Evolutionary conservation across 108 stramenopile species (phyloP), one percentile per base, ranked within the genome.

Genomic region (Discostella stelligeroides): DNA sequence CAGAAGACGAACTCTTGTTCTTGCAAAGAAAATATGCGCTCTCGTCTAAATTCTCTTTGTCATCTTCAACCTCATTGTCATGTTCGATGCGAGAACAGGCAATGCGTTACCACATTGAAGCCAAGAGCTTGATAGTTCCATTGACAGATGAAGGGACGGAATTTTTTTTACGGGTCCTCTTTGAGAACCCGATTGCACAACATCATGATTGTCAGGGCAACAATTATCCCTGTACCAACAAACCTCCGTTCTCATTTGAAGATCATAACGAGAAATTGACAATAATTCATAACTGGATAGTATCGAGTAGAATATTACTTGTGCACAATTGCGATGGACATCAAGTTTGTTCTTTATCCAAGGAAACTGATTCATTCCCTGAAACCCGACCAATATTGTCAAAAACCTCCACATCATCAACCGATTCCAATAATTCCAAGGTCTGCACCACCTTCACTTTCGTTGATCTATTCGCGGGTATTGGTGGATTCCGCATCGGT

Each of bases 381-480:
- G 14, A 28, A 27, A 21, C 23, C 34, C 34, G 34, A n/a, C n/a
- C n/a, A n/a, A n/a, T n/a, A n/a, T n/a, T n/a, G 34, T 34, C 34
- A 34, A 34, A 34, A 34, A 34, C 34, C 3, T 34, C 34, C 34
- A 34, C 49, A 50, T 18, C 49, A 20, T 24, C 20, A 21, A 21
- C 49, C 20, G 24, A 21, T 18, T 1, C 9, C 21, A 18, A 18
- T 24, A 1, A 50, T 18, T 24, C 1, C 49, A 1, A 50, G 49
- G 49, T 18, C 20, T 2, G 24, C 25, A 51, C 12, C 20, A 51
- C 21, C 13, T 79, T 79, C 30, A 68, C 77, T 34, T 79, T 73
- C 48, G 66, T 48, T 15, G 77, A 79, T 28, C 56, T 79, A 4
- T 73, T 79, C 38, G 72, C 77, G n/a, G 77, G 77, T 28, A 73